Conservation (phyloP, 1,284 basidiomycete genomes). For the Tilletia caries region DNA sequence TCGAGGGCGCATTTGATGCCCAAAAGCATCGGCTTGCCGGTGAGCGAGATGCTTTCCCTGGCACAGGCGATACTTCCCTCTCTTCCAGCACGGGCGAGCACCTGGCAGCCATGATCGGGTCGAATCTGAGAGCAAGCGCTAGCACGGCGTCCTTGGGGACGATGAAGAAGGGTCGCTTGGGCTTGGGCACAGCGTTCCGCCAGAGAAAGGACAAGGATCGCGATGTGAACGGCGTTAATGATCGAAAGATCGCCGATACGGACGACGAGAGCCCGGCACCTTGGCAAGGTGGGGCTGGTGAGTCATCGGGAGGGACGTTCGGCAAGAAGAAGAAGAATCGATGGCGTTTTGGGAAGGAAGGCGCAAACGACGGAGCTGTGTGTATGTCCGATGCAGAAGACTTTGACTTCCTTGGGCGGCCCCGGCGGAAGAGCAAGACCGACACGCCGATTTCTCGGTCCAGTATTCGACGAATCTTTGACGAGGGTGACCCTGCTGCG, state of each 20-base stretch:
- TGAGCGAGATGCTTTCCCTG: not conserved
- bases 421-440: not conserved
- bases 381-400: not conserved
- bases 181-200: not conserved
- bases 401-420: not conserved
- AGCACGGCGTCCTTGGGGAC: slow-evolving; percentile 1
- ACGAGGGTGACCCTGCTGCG: not conserved
- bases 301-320: not conserved
- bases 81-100: not conserved
- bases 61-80: not conserved
- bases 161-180: not conserved
- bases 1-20: not conserved
- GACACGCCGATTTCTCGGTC: not conserved
- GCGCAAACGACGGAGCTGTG: not conserved
- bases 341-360: slow-evolving; percentile 2
- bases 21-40: not conserved
- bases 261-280: not conserved
- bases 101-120: not conserved
- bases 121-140: not conserved
- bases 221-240: not conserved
- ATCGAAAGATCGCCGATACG: not conserved
- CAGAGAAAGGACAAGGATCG: not conserved
- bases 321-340: not conserved
- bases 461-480: not conserved
- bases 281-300: not conserved